Percentiles rank a stretch among this genome's conserved stretches.
These are phyloP conservation scores for Termitomyces sp. DNA, from an alignment of 768 basidiomycete species.

Conservation along the genomic window DNA sequence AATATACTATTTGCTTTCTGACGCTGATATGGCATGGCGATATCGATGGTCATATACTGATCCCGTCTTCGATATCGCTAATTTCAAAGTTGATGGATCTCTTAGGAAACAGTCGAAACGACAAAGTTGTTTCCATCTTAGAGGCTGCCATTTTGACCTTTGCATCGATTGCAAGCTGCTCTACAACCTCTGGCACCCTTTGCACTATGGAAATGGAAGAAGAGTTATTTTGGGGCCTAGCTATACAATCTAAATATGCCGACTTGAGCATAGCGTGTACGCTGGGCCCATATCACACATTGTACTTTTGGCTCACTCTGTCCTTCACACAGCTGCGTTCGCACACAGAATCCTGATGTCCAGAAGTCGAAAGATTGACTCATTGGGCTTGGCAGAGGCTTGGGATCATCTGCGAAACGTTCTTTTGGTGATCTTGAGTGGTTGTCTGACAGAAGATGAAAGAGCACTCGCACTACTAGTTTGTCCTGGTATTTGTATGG, in stretches of 20 bases:
- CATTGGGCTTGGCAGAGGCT: constrained; percentile 41
- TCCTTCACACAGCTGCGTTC: constrained; percentile 35
- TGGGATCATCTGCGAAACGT: constrained; percentile 51
- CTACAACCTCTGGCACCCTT: constrained; percentile 13
- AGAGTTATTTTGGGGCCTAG: constrained; percentile 33
- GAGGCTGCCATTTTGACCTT: constrained; percentile 31
- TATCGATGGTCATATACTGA: constrained; percentile 8
- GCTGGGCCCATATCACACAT: neutral
- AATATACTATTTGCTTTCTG: constrained; percentile 26
- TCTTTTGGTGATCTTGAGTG: constrained; percentile 42
- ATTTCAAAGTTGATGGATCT: constrained; percentile 7
- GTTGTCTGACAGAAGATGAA: constrained; percentile 38
- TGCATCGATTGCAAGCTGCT: constrained; percentile 18
- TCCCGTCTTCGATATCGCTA: constrained; percentile 4
- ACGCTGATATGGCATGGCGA: constrained; percentile 27
- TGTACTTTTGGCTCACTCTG: neutral
- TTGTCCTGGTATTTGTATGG: constrained; percentile 45
- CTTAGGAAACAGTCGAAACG: neutral
- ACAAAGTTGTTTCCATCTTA: constrained; percentile 15
- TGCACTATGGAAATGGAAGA: constrained; percentile 19
- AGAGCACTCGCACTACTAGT: constrained; percentile 47
- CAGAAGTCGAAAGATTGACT: constrained; percentile 18
- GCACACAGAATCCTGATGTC: constrained; percentile 35
- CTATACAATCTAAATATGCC: constrained; percentile 17
- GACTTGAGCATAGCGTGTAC: constrained; percentile 38